These are phyloP conservation scores for Dillenia turbinata DNA, from an alignment of 164 flowering plant genomes.

Conservation along the genomic window DNA sequence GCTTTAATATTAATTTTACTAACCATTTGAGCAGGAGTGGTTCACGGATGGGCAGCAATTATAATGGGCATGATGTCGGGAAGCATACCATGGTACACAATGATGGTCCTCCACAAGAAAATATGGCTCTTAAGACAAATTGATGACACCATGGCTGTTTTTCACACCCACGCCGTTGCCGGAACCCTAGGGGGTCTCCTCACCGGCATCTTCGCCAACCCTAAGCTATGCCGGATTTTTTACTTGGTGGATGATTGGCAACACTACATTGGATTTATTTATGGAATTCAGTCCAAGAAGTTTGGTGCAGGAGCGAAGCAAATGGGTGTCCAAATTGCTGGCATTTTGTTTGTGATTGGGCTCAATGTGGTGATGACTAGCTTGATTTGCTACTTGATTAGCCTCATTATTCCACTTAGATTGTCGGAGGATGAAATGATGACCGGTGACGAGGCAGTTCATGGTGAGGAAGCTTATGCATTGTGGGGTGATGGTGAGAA, in stretches of 20 bases:
- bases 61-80: constrained; percentile 38
- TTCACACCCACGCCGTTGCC: constrained; percentile 42
- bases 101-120: constrained; percentile 48
- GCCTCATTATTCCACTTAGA: constrained; percentile 25
- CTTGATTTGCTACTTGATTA: constrained; percentile 25
- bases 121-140: constrained; percentile 25
- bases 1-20: not conserved
- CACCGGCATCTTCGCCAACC: constrained; percentile 37
- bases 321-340: constrained; percentile 30
- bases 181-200: constrained; percentile 38
- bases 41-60: constrained; percentile 46
- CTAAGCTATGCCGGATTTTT: constrained; percentile 31
- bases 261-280: constrained; percentile 29
- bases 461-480: constrained; percentile 51
- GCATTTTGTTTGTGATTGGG: constrained; percentile 23
- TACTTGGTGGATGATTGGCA: constrained; percentile 16
- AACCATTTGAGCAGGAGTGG: constrained; percentile 26
- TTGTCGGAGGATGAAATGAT: constrained; percentile 29
- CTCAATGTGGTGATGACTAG: constrained; percentile 25
- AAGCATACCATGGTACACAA: constrained; percentile 45
- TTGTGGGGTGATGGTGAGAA: constrained; percentile 58
- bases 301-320: constrained; percentile 25
- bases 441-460: constrained; percentile 33
- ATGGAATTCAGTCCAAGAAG: constrained; percentile 18
- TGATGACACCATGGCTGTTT: constrained; percentile 48